Evolutionary conservation across 129 eudicot genomes (phyloP).

Genomic region (Oenanthe sinensis): DNA sequence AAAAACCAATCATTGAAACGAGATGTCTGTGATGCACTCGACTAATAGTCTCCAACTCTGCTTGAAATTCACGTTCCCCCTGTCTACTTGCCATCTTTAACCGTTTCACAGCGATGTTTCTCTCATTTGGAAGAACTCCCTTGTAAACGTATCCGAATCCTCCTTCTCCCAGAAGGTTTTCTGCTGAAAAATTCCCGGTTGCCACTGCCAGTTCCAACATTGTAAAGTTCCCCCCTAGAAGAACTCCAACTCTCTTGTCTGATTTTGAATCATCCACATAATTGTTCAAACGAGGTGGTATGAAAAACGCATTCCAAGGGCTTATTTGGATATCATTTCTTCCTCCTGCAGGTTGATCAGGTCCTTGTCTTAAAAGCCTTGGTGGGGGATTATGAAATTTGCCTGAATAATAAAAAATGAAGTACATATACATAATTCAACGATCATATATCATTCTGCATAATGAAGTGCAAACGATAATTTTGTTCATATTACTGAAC

Average conservation of each 20-base stretch:
- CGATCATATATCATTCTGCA: not conserved
- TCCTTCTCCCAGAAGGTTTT: constrained; percentile 52
- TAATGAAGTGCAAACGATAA: too few relatives aligned
- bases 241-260: not conserved
- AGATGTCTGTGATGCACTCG: constrained; percentile 57
- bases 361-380: not conserved
- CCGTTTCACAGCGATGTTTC: constrained; percentile 41
- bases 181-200: constrained; percentile 38
- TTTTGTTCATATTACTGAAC: too few relatives aligned
- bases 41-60: constrained; percentile 52
- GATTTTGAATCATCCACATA: not conserved
- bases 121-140: constrained; percentile 48
- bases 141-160: constrained; percentile 59
- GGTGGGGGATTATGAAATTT: not conserved
- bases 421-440: not conserved
- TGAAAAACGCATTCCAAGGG: not conserved
- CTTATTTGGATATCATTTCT: not conserved
- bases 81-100: constrained; percentile 47
- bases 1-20: constrained; percentile 54
- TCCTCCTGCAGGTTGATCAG: not conserved
- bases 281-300: not conserved
- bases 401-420: not conserved
- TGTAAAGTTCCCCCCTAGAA: not conserved
- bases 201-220: constrained; percentile 31
- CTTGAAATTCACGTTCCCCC: constrained; percentile 55